Evolutionary conservation across 2,329 filamentous ascomycete species (phyloP), one percentile per base, ranked within the genome.

Genomic region (Claviceps monticola): DNA sequence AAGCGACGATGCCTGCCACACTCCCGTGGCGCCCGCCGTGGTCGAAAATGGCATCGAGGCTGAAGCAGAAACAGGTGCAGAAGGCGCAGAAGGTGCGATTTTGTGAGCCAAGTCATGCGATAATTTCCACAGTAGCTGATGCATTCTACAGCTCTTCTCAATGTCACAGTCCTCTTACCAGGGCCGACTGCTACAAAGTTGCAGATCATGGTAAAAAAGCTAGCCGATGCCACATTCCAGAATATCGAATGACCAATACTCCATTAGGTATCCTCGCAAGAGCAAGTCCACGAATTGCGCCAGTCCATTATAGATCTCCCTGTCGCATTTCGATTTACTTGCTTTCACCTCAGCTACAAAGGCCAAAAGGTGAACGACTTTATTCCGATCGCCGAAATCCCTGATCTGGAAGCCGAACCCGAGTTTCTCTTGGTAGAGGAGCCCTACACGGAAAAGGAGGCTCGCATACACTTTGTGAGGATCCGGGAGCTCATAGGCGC

Each of bases 381-480:
- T 62, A 79, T 94, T 54, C 85, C 94, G 66, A 79, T 98, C 56
- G 89, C 88, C 51, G 91, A 98, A 65, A 86, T 98, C 51, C 78
- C 85, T 47, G 88, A 80, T 52, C 78, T 98, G 51, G 79, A 80
- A 50, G 70, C 84, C 37, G 83, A 89, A 56, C 86, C 90, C 38
- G 85, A 90, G 62, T 78, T 96, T 53, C 79, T 78, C 51, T 72
- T 98, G 60, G 82, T 96, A 51, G 86, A 96, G 70, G 93, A 98
- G 64, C 88, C 94, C 46, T 98, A 98, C 68, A 98, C 88, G 44
- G 93, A 98, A 73, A 97, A 95, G 73, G 93, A 98, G 71, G 91
- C 93, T 34, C 84, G 94, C 58, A 86, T 98, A 75, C 93, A 98
- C 69, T 74, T 97, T 57, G 82, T 98, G 50, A 80, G 93, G 58